phyloP scores from a whole-genome alignment of 148 eudicot genomes.

The Vaccinium macrocarpon region DNA sequence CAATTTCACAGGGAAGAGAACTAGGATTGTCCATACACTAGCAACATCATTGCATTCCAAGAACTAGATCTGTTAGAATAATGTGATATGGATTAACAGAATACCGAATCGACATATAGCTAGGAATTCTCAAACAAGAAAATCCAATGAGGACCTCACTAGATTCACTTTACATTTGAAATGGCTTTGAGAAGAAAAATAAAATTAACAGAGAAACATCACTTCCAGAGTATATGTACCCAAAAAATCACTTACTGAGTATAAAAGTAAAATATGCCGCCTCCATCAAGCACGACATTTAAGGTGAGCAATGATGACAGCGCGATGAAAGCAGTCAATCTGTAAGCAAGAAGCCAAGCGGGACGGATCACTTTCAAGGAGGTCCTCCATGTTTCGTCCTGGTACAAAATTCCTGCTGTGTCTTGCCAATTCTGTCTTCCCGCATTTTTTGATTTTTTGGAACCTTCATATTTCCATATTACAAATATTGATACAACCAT shows the following conservation, averaged over 20 bases:
- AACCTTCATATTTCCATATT: slow-evolving; percentile 68
- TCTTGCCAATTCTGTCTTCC: slow-evolving; percentile 28
- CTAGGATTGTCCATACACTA: not conserved
- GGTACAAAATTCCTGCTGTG: slow-evolving; percentile 39
- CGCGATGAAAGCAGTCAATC: slow-evolving; percentile 52
- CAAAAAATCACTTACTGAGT: slow-evolving; percentile 61
- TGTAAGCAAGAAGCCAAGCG: slow-evolving; percentile 58
- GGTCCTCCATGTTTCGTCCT: slow-evolving; percentile 70
- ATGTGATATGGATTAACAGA: not conserved
- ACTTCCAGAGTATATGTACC: slow-evolving; percentile 73
- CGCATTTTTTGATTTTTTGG: slow-evolving; percentile 25
- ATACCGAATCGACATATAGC: not conserved
- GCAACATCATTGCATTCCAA: not conserved
- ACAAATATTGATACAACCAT: slow-evolving; percentile 35
- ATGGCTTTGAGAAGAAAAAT: not conserved
- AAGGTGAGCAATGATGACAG: slow-evolving; percentile 49
- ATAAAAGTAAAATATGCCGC: slow-evolving; percentile 56
- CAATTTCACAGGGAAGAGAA: not conserved
- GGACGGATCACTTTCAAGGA: slow-evolving; percentile 58
- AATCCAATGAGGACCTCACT: not conserved
- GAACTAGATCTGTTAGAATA: not conserved
- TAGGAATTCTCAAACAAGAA: slow-evolving; percentile 9
- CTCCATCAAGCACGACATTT: slow-evolving; percentile 47
- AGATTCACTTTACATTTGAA: slow-evolving; percentile 6
- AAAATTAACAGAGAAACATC: not conserved